Base-by-base conservation (phyloP, 805 yeast genomes). In the Lachancea nothofagi region DNA sequence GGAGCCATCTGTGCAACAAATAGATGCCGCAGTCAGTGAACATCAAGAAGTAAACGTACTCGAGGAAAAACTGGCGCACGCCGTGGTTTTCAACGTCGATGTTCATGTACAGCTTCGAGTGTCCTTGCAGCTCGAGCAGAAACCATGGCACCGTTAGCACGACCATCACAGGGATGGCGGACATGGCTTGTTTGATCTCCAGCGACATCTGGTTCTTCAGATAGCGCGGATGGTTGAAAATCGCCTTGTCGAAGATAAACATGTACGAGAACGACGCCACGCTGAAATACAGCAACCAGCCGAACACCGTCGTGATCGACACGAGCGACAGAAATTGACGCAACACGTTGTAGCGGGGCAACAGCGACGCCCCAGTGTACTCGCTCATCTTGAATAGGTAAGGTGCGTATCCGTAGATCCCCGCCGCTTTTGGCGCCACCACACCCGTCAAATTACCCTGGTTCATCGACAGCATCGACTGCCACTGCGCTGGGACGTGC, bases 1-100 rank as follows among this genome's bases (percentile, higher is more conserved):
- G 98, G 56, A 93, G 73, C 75, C 85, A 76, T 60, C 97, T 79
- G 68, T 93, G 98, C 52, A 88, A 82, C 57, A 83, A 71, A 62
- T 93, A 93, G 55, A 93, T 88, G 41, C 90, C 83, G 61, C 87
- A 82, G 66, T 93, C 98, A 2, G 98, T 93, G 63, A 93, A 93
- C 71, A 93, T 74, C 49, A 93, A 74, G 65, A 90, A 90, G 22
- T 74, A 64, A 2, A 93, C 89, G 45, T 81, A 63, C 62, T 89
- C 96, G 44, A 71, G 62, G 10, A 75, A 37, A 29, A 87, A 53
- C 33, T 87, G 77, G 49, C 63, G 69, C 77, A 80, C 73, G 36
- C 86, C 85, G 39, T 89, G 90, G 18, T 73, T 74, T 19, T 77
- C 66, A 37, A 77, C 79, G 47, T 72, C 69, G 24, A 80, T 65